Evolutionary conservation across 495 filamentous ascomycete genomes (phyloP).

Genomic region (Penicillium samsonianum): DNA sequence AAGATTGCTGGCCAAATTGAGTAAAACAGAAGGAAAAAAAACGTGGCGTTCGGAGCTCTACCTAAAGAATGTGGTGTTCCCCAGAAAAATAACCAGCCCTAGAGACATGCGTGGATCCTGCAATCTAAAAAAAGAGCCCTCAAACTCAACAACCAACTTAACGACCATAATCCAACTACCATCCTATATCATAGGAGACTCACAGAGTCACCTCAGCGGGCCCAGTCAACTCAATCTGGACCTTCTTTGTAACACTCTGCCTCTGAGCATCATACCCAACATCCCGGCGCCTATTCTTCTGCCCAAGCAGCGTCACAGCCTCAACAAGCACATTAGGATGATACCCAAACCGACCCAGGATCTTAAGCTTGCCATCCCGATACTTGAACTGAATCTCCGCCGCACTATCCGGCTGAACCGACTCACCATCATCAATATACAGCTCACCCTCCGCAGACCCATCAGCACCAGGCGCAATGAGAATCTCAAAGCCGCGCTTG

Average conservation of each 20-base stretch:
- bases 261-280: constrained; percentile 13
- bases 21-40: background rate
- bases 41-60: too few species aligned
- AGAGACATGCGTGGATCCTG: too few species aligned
- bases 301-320: constrained; percentile 57
- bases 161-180: too few species aligned
- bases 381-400: constrained; percentile 55
- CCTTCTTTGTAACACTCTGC: constrained; percentile 29
- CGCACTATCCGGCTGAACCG: constrained; percentile 48
- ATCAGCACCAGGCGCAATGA: constrained; percentile 60
- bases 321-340: constrained; percentile 49
- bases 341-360: constrained; percentile 54
- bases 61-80: too few species aligned
- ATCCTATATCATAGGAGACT: background rate
- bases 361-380: constrained; percentile 44
- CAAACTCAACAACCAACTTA: too few species aligned
- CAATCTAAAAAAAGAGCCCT: too few species aligned
- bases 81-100: too few species aligned
- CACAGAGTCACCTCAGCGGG: constrained; percentile 22
- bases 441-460: constrained; percentile 51
- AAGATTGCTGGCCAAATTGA: background rate
- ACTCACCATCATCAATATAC: constrained; percentile 62
- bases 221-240: constrained; percentile 27
- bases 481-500: constrained; percentile 63
- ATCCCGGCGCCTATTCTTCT: constrained; percentile 14